phyloP scores from a whole-genome alignment of 2,329 filamentous ascomycete genomes.

The Penicillium decumbens region DNA sequence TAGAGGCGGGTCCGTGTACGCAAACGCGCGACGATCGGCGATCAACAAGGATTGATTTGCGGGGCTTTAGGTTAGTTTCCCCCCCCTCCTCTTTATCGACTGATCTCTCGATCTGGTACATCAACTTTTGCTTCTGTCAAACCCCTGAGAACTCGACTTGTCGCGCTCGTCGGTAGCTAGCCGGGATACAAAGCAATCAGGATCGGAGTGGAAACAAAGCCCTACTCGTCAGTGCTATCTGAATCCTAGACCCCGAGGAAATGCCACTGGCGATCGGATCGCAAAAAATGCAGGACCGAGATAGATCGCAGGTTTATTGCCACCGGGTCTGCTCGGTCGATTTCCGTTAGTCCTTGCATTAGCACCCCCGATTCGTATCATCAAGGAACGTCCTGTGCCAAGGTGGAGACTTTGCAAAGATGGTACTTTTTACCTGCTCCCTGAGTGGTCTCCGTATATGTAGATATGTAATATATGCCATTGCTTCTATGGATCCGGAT shows the following conservation, averaged over 20 bases:
- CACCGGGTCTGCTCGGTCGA: slow-evolving; percentile 16
- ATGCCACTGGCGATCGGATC: slow-evolving; percentile 16
- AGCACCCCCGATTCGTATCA: slow-evolving; percentile 6
- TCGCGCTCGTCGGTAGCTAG: slow-evolving; percentile 4
- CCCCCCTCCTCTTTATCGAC: neutral
- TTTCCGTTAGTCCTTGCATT: slow-evolving; percentile 24
- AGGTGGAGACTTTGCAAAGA: slow-evolving; percentile 5
- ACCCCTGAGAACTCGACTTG: slow-evolving; percentile 3
- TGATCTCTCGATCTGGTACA: slow-evolving; percentile 9
- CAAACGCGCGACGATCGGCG: slow-evolving; percentile 10
- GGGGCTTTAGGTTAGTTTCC: neutral
- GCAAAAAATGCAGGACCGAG: slow-evolving; percentile 4
- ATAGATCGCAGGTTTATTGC: slow-evolving; percentile 19
- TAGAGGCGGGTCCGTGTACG: slow-evolving; percentile 4
- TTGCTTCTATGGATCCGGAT: slow-evolving; percentile 7
- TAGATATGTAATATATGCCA: slow-evolving; percentile 2
- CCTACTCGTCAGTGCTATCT: slow-evolving; percentile 11
- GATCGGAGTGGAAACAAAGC: neutral
- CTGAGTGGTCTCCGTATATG: neutral
- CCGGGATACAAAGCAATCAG: too few species aligned
- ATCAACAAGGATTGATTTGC: slow-evolving; percentile 7
- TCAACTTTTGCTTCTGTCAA: neutral
- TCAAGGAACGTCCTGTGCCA: slow-evolving; percentile 3
- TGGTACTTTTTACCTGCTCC: neutral
- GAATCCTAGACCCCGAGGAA: slow-evolving; percentile 4